Evolutionary conservation across 208 protist genomes (phyloP), one percentile per base, ranked within the genome.

Genomic region (Wallacemonas collosoma): DNA sequence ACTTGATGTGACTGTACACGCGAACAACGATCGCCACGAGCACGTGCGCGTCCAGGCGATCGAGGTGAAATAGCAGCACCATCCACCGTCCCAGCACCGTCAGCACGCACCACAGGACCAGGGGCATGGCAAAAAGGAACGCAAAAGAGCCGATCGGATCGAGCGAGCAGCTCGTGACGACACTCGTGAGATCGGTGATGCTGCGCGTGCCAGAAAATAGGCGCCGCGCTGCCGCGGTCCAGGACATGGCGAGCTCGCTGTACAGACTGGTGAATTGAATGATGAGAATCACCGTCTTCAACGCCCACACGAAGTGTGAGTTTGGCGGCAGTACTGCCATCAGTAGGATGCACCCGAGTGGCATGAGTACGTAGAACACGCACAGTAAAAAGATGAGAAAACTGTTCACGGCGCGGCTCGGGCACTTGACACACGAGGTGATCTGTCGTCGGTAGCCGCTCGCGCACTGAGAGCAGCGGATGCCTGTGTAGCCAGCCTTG

Each of bases 381-480:
- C 53, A n/a, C 35, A 77, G 58, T 0, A 82, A 39, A 38, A 79
- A 53, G 12, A 61, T 38, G 69, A 82, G 39, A 9, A 79, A 73
- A 63, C 43, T 44, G 54, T 78, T 80, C n/a, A 72, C 9, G 2
- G 61, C 39, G 2, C n/a, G 62, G 12, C 54, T 35, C 1, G 62
- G 73, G 54, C 82, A 87, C 55, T 50, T 56, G n/a, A 58, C 54
- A 36, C 82, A 87, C 14, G 43, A 36, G 17, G 62, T 57, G 50
- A 72, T 70, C 1, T 70, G 14, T 14, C 44, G 64, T 41, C 65
- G 73, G 62, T 84, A 82, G 38, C 71, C 72, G 0, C 3, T 1
- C 2, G 6, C 68, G 40, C 82, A 87, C 57, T 66, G 48, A 3
- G 69, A 57, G 39, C 82, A 87, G 40, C 75, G 68, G 35, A 80